A percentile compares a stretch with the other conserved stretches of the same genome.
Evolutionary conservation across 2,329 filamentous ascomycete genomes (phyloP).

Genomic region (Lasiodiplodia hormozganensis): DNA sequence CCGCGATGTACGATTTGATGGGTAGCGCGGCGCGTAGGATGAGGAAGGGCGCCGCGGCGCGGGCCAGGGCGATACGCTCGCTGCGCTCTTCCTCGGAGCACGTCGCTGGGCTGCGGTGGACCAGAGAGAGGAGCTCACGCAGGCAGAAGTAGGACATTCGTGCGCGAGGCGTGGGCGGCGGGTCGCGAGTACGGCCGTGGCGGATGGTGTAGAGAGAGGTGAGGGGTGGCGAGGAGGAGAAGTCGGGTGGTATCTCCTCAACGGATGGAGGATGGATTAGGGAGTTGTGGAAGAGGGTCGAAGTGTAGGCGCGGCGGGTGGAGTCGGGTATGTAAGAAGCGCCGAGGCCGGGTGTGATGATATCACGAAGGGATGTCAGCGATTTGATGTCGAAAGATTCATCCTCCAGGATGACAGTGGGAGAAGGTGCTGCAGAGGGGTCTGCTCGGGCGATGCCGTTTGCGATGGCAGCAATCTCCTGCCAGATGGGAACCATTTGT

Average conservation of each 20-base stretch:
- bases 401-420: conserved; percentile 58
- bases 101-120: conserved; percentile 56
- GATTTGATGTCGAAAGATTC: conserved; percentile 81
- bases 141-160: conserved; percentile 82
- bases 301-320: conserved; percentile 72
- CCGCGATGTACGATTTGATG: conserved; percentile 84
- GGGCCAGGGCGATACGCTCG: conserved; percentile 68
- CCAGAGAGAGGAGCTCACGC: conserved; percentile 69
- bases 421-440: conserved; percentile 47
- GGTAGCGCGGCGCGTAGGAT: conserved; percentile 82
- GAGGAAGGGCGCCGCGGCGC: conserved; percentile 78
- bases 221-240: conserved; percentile 59
- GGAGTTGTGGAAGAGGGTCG: conserved; percentile 80
- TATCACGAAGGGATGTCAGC: conserved; percentile 70
- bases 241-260: conserved; percentile 33
- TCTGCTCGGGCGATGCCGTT: conserved; percentile 48
- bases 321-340: conserved; percentile 68
- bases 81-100: conserved; percentile 22
- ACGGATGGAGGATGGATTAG: conserved; percentile 73
- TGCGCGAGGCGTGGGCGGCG: conserved; percentile 68
- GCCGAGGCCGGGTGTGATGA: conserved; percentile 79
- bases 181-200: conserved; percentile 74
- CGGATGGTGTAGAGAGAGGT: conserved; percentile 68
- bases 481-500: conserved; percentile 67
- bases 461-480: conserved; percentile 50